phyloP scores from a whole-genome alignment of 495 filamentous ascomycete genomes.

The Cenococcum geophilum region DNA sequence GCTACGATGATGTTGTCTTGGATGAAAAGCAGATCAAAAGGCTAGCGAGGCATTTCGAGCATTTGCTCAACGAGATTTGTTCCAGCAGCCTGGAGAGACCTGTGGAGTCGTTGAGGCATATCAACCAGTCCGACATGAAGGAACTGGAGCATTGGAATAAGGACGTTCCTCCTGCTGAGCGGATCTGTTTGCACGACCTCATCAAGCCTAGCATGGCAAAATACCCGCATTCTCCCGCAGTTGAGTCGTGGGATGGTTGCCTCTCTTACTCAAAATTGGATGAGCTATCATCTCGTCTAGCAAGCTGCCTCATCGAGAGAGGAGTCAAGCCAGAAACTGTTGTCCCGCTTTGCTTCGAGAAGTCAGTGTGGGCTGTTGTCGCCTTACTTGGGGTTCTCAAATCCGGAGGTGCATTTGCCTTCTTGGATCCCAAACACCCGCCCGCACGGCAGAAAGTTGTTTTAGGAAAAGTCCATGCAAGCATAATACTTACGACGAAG shows the following conservation, averaged over 20 bases:
- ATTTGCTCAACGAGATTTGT: too few relatives aligned
- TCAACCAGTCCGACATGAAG: too few relatives aligned
- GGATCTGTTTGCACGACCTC: slow-evolving; percentile 36
- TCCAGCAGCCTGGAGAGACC: too few relatives aligned
- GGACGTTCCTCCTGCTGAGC: too few relatives aligned
- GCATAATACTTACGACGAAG: slow-evolving; percentile 44
- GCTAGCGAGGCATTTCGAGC: too few relatives aligned
- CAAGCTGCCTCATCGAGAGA: slow-evolving; percentile 32
- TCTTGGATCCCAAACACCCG: slow-evolving; percentile 54
- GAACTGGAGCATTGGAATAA: too few relatives aligned
- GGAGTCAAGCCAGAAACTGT: slow-evolving; percentile 40
- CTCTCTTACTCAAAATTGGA: slow-evolving; percentile 39
- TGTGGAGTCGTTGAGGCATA: too few relatives aligned
- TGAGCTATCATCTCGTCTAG: slow-evolving; percentile 34
- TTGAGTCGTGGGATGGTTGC: slow-evolving; percentile 34
- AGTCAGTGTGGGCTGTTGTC: slow-evolving; percentile 49
- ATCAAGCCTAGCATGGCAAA: slow-evolving; percentile 40
- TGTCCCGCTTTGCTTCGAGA: slow-evolving; percentile 52
- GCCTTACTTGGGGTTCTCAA: slow-evolving; percentile 51
- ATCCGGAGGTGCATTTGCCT: slow-evolving; percentile 51
- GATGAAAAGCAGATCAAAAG: too few relatives aligned
- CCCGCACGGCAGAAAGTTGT: slow-evolving; percentile 43
- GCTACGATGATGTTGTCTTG: too few relatives aligned
- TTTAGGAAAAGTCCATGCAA: slow-evolving; percentile 39
- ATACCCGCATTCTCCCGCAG: slow-evolving; percentile 13